Evolutionary conservation across 1,139 yeast genomes (phyloP).

Genomic region (Suhomyces bribrorum): DNA sequence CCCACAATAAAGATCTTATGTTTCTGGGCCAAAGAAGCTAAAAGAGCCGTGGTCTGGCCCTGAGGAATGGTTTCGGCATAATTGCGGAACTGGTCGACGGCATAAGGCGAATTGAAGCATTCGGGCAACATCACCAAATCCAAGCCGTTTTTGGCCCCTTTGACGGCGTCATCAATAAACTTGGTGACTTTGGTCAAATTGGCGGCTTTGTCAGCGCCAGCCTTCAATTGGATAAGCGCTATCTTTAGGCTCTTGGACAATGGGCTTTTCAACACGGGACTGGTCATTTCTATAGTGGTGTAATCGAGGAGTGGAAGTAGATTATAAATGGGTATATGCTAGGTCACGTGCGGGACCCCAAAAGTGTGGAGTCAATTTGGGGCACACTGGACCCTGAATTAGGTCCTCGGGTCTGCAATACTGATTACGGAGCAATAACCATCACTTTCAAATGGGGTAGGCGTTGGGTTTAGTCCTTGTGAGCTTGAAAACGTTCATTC

Average conservation of each 20-base stretch:
- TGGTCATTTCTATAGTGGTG: conserved; percentile 12
- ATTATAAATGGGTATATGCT: not conserved
- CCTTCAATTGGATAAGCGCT: conserved; percentile 76
- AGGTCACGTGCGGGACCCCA: not conserved
- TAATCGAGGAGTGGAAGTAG: not conserved
- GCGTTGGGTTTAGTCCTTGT: too few species aligned
- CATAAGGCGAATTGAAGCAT: conserved; percentile 94
- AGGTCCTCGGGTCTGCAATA: too few species aligned
- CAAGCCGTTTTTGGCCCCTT: conserved; percentile 46
- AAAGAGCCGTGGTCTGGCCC: conserved; percentile 66
- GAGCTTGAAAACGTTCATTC: too few species aligned
- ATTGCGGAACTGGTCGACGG: conserved; percentile 79
- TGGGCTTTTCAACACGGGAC: conserved; percentile 32
- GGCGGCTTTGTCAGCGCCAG: conserved; percentile 65
- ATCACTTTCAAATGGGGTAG: too few species aligned
- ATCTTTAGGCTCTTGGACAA: conserved; percentile 47
- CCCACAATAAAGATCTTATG: conserved; percentile 70
- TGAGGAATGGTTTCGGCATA: conserved; percentile 77
- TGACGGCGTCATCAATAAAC: conserved; percentile 52
- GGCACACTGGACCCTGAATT: too few species aligned
- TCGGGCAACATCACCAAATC: conserved; percentile 80
- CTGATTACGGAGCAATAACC: too few species aligned
- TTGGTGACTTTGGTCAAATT: conserved; percentile 55
- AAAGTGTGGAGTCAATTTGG: not conserved
- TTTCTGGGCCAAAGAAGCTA: conserved; percentile 64